Percentiles rank a stretch among this genome's conserved stretches.
These are phyloP conservation scores for Alternaria longipes DNA, from an alignment of 2,329 filamentous ascomycete genomes.

Conservation along the genomic window DNA sequence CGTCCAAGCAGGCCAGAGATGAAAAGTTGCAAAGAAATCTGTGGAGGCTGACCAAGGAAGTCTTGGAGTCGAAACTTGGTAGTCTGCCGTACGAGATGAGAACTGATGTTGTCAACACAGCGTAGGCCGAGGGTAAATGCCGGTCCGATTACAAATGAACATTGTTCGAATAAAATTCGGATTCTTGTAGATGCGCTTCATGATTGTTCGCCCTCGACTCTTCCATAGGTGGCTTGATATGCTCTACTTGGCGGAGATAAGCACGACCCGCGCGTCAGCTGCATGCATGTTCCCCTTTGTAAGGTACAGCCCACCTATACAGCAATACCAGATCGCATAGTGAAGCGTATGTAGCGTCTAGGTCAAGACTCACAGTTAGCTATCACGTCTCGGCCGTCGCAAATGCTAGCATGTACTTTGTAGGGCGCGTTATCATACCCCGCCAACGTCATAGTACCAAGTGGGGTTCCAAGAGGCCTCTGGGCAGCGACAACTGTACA, in stretches of 20 bases:
- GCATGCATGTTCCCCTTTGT: background rate
- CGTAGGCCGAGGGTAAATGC: background rate
- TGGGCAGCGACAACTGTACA: background rate
- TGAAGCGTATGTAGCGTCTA: constrained; percentile 14
- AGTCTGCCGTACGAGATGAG: constrained; percentile 42
- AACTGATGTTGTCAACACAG: constrained; percentile 15
- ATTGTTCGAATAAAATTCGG: background rate
- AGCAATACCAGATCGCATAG: background rate
- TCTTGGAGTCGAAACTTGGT: constrained; percentile 55
- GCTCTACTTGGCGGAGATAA: background rate
- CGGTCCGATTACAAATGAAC: background rate
- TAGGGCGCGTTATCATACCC: constrained; percentile 28
- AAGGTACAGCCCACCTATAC: background rate
- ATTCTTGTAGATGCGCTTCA: background rate
- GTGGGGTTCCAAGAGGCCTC: constrained; percentile 18
- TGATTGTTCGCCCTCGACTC: background rate
- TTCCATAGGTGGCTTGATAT: background rate
- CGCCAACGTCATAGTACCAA: constrained; percentile 24
- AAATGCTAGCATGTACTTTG: constrained; percentile 6
- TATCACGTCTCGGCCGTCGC: background rate
- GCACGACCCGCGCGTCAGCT: background rate
- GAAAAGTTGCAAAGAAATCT: constrained; percentile 55
- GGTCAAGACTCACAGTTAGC: background rate
- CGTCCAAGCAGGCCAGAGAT: constrained; percentile 55
- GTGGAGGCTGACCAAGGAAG: constrained; percentile 58